Percentiles rank a stretch among this genome's conserved stretches.
phyloP scores from a whole-genome alignment of 2,329 filamentous ascomycete species.

The Phaeosphaeria sp. region DNA sequence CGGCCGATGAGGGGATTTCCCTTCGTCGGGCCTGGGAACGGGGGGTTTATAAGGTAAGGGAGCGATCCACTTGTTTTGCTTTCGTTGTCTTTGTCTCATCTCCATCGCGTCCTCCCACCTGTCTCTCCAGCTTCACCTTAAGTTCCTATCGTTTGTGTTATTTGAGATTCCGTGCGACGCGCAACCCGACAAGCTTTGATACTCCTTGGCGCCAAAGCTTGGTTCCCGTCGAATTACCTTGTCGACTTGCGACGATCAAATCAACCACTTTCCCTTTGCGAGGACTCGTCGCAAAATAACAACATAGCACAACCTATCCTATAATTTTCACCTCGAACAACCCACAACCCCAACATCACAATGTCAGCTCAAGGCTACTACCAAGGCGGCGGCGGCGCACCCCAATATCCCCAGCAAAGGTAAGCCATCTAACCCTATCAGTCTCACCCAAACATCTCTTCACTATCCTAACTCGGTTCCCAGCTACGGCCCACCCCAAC shows the following conservation, averaged over 20 bases:
- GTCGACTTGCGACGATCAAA: background rate
- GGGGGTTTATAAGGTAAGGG: background rate
- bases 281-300: background rate
- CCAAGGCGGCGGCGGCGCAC: constrained; percentile 34
- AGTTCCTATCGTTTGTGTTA: too few species aligned
- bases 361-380: constrained; percentile 50
- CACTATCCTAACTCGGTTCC: background rate
- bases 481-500: constrained; percentile 30
- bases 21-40: background rate
- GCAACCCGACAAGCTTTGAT: background rate
- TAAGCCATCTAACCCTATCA: too few species aligned
- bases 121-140: background rate
- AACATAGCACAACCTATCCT: too few species aligned
- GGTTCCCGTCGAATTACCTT: background rate
- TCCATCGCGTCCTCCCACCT: background rate
- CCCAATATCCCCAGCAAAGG: constrained; percentile 47
- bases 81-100: background rate
- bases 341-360: constrained; percentile 1
- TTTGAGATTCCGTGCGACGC: background rate
- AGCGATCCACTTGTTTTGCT: background rate
- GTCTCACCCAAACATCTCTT: background rate
- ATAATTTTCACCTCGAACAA: background rate
- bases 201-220: background rate
- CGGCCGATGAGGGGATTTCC: background rate
- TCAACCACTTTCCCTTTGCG: background rate